A percentile compares a stretch with the other conserved stretches of the same genome.
Conservation (phyloP, 257 asterid genomes). For the Nicotiana otophora region DNA sequence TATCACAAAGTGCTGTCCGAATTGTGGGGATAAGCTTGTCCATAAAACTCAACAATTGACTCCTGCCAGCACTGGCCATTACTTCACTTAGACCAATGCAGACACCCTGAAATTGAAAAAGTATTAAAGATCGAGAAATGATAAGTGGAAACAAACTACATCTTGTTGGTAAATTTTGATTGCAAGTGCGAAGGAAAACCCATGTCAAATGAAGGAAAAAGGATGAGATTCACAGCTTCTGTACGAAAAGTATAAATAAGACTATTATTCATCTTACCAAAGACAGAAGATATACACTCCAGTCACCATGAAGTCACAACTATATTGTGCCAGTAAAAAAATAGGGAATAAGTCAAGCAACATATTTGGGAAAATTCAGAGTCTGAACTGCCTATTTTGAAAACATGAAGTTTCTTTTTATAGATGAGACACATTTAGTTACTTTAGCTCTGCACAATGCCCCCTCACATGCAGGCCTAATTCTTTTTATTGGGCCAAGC, state of each 20-base stretch:
- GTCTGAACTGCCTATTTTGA: background rate
- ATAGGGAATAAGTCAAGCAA: background rate
- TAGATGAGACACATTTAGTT: background rate
- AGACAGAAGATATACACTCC: background rate
- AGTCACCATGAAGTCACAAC: background rate
- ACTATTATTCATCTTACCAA: background rate
- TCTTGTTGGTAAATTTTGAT: background rate
- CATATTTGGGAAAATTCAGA: background rate
- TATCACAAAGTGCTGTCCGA: constrained; percentile 96
- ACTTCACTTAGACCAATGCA: constrained; percentile 98
- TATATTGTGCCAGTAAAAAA: background rate
- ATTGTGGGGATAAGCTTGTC: constrained; percentile 87
- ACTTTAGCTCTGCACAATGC: background rate
- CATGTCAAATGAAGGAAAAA: background rate
- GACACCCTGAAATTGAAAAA: constrained; percentile 65
- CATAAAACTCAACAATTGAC: constrained; percentile 85
- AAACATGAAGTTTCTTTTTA: background rate
- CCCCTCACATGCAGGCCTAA: background rate
- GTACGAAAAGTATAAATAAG: background rate
- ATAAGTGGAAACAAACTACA: constrained; percentile 4
- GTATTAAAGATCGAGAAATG: background rate
- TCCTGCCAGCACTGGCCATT: constrained; percentile 95
- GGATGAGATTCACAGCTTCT: background rate
- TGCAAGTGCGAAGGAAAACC: background rate
- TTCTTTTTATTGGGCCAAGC: background rate